These are phyloP conservation scores for Cryptococcus sp. DNA, from an alignment of 1,284 basidiomycete species.

Conservation along the genomic window DNA sequence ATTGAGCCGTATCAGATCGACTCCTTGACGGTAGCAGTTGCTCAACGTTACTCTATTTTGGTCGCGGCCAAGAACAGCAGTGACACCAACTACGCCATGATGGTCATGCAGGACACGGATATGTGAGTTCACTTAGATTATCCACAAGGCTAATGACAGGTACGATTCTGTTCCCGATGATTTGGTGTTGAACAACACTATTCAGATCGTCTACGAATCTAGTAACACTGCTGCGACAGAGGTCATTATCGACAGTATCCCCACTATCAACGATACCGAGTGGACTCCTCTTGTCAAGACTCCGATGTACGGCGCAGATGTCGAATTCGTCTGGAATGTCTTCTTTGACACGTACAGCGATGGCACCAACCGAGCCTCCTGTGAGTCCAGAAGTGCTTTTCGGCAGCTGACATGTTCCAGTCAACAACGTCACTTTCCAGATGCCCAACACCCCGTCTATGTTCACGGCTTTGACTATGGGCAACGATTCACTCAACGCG, in stretches of 20 bases:
- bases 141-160: conserved; percentile 57
- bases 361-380: conserved; percentile 52
- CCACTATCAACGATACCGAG: conserved; percentile 53
- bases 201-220: conserved; percentile 64
- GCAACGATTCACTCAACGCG: conserved; percentile 65
- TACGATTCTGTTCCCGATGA: conserved; percentile 74
- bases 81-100: conserved; percentile 78
- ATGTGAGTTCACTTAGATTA: conserved; percentile 49
- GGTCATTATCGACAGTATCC: conserved; percentile 19
- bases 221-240: conserved; percentile 20
- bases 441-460: conserved; percentile 66
- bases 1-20: conserved; percentile 69
- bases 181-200: conserved; percentile 76
- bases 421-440: conserved; percentile 50
- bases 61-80: conserved; percentile 87
- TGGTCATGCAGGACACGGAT: conserved; percentile 77
- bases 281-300: conserved; percentile 48
- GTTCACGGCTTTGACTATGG: conserved; percentile 74
- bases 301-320: conserved; percentile 45
- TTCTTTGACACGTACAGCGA: conserved; percentile 50
- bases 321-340: conserved; percentile 50
- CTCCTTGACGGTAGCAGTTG: conserved; percentile 71
- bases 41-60: conserved; percentile 88
- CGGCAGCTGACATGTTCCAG: conserved; percentile 21
- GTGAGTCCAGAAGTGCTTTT: no score